Percentiles rank a stretch among this genome's conserved stretches.
phyloP scores from a whole-genome alignment of 2,329 filamentous ascomycete species.

The Paraphaeosphaeria minitans region DNA sequence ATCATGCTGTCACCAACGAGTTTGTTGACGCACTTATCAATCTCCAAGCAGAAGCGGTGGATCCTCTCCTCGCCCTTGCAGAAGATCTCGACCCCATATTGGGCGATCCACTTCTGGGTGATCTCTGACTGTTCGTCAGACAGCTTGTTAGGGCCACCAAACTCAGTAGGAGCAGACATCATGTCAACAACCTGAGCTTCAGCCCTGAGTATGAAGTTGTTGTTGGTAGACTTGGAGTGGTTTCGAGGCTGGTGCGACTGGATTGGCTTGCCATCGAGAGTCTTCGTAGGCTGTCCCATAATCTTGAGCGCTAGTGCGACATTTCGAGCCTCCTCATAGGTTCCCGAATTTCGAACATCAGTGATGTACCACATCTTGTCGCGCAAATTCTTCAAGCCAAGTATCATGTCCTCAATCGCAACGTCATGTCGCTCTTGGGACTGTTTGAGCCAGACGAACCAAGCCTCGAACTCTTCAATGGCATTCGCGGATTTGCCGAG shows the following conservation, averaged over 20 bases:
- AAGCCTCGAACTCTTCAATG: constrained; percentile 78
- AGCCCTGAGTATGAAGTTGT: constrained; percentile 73
- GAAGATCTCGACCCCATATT: constrained; percentile 85
- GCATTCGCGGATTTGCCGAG: constrained; percentile 72
- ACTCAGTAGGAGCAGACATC: constrained; percentile 78
- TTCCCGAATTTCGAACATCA: constrained; percentile 86
- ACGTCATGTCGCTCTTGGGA: constrained; percentile 78
- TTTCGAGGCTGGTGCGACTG: constrained; percentile 49
- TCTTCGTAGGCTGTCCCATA: constrained; percentile 69
- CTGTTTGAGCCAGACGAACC: constrained; percentile 83
- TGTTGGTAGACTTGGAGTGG: constrained; percentile 53
- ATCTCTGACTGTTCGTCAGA: constrained; percentile 94
- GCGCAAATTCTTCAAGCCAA: constrained; percentile 73
- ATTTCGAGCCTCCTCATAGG: constrained; percentile 85
- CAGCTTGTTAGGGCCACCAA: constrained; percentile 91
- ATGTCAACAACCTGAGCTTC: constrained; percentile 88
- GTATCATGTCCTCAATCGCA: constrained; percentile 75
- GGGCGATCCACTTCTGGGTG: constrained; percentile 80
- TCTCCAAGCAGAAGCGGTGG: constrained; percentile 88
- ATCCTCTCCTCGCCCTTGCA: constrained; percentile 94
- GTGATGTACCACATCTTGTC: constrained; percentile 99
- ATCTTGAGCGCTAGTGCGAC: constrained; percentile 87
- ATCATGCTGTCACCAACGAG: constrained; percentile 82
- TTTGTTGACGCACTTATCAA: constrained; percentile 83
- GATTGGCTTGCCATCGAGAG: constrained; percentile 46